Evolutionary conservation across 2,329 filamentous ascomycete species (phyloP), one percentile per base, ranked within the genome.

Genomic region (Aspergillus versicolor): DNA sequence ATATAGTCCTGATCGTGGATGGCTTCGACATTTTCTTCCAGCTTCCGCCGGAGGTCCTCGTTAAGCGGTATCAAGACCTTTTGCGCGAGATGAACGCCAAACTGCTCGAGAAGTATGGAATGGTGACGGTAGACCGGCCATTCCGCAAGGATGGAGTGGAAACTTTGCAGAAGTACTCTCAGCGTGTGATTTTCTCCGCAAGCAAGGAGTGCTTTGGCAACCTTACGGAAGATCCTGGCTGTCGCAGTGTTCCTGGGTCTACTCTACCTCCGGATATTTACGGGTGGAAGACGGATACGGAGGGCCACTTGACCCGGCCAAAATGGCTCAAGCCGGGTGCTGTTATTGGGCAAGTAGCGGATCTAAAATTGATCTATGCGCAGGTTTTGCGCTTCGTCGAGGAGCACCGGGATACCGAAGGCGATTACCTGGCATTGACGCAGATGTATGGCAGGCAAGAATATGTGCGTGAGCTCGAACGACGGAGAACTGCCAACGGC

Each of bases 1-100:
- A 90, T 67, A 71, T 90, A 27, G 80, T 88, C 7, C 72, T 89
- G 56, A 77, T 89, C 46, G 78, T 86, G 5, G 86, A 89, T 67
- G 85, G 82, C 1, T 81, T 84, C 67, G 84, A 89, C 57, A 78
- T 85, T 1, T 84, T 85, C 74, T 84, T 88, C 58, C 87, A 90
- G 68, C 75, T 89, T 2, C 85, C 86, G 0, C 81, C 84, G 3
- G 82, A 87, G 42, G 77, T 88, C 19, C 73, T 89, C 61, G 80
- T 90, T 24, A 74, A 81, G 61, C 80, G 87, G 43, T 90, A 88
- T 69, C 82, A 85, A 61, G 73, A 77, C 13, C 73, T 84, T 15
- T 68, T 82, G 17, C 73, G 77, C n/a, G 77, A 78, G 50, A 82
- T 81, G 27, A 84, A 88, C 61, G 69, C 72, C 32, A 77, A 80